Percentiles rank a stretch among this genome's conserved stretches.
These are phyloP conservation scores for Ophiocytium majus DNA, from an alignment of 352 stramenopile genomes.

Conservation along the genomic window DNA sequence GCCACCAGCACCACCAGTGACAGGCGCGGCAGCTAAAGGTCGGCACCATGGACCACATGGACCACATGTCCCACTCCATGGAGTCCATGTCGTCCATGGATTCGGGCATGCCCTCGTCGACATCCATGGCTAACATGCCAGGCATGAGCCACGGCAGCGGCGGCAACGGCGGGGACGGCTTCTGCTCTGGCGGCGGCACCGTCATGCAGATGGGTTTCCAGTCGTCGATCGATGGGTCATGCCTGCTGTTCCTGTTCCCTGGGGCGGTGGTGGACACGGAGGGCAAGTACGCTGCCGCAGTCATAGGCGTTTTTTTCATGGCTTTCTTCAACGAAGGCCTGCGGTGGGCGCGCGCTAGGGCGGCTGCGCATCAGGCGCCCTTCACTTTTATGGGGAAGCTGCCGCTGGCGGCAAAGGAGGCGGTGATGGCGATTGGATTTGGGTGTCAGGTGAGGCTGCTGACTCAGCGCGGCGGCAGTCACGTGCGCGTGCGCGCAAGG, in stretches of 20 bases:
- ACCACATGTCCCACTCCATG: too few relatives aligned
- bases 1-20: too few relatives aligned
- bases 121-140: not conserved
- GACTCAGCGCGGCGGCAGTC: too few relatives aligned
- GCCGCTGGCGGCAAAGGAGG: not conserved
- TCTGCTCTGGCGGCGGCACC: not conserved
- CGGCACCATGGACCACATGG: too few relatives aligned
- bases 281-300: not conserved
- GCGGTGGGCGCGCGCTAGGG: not conserved
- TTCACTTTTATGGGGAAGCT: not conserved
- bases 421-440: not conserved
- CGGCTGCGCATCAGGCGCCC: not conserved
- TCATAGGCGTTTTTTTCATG: not conserved
- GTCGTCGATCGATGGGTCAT: not conserved
- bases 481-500: too few relatives aligned
- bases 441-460: not conserved
- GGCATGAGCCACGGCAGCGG: not conserved
- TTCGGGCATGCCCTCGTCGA: not conserved
- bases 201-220: conserved; percentile 8
- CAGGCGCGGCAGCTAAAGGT: too few relatives aligned
- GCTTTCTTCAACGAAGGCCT: not conserved
- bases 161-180: not conserved
- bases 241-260: not conserved
- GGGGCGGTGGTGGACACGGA: not conserved
- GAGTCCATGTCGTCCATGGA: too few relatives aligned